Percentiles rank a stretch among this genome's conserved stretches.
Conservation (phyloP, 1,284 basidiomycete species). For the Bondarzewia mesenterica region DNA sequence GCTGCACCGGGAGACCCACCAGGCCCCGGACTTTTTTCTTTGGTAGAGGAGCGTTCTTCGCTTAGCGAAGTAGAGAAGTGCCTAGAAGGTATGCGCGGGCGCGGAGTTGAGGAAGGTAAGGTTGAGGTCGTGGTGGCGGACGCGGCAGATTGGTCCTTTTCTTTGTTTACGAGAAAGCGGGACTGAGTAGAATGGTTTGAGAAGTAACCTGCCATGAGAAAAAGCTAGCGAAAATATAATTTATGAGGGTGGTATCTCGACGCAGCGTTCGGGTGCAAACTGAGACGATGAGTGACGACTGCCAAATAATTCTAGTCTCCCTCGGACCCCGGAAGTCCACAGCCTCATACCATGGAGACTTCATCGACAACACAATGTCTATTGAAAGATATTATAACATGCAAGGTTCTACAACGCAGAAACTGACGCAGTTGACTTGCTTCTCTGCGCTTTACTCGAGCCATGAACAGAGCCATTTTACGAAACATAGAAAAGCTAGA, state of each 20-base stretch:
- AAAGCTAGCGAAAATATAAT: background rate
- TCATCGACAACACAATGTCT: no score
- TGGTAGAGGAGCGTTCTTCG: slow-evolving; percentile 33
- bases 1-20: slow-evolving; percentile 22
- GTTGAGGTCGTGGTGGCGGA: slow-evolving; percentile 16
- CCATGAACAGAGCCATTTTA: no score
- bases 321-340: background rate
- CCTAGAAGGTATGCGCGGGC: slow-evolving; percentile 49
- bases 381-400: no score
- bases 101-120: slow-evolving; percentile 17
- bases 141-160: slow-evolving; percentile 16
- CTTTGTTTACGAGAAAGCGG: slow-evolving; percentile 49
- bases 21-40: slow-evolving; percentile 33
- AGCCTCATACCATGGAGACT: no score
- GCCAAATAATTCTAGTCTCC: background rate
- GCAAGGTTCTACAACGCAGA: no score
- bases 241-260: background rate
- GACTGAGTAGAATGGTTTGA: slow-evolving; percentile 62
- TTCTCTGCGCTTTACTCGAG: no score
- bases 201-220: slow-evolving; percentile 46
- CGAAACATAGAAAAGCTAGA: no score
- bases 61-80: slow-evolving; percentile 68
- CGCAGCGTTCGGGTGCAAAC: background rate
- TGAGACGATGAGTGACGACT: no score
- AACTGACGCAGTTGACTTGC: no score